Base-by-base conservation (phyloP, 2,329 filamentous ascomycete genomes). In the Penicillium sclerotiorum region DNA sequence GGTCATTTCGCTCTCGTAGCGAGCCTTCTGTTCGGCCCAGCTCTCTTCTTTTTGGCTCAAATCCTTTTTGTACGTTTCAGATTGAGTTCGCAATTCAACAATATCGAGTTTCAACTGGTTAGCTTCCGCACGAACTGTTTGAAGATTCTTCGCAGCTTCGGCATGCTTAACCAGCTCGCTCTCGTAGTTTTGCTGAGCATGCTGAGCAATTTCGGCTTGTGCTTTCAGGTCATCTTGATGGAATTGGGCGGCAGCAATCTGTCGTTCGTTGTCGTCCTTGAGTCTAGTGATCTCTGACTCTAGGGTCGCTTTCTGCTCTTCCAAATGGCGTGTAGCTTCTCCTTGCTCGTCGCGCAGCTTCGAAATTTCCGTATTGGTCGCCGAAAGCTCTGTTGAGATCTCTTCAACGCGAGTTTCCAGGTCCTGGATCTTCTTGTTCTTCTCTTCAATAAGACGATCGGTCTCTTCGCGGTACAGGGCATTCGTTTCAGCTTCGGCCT, bases 181-280 rank as follows among this genome's bases (percentile, higher is more conserved):
- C 70, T 99, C 95, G 66, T 99, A 99, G 60, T 94, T 92, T 66
- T 95, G 88, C 68, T 99, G 94, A 3, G 94, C 91, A 69, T 90
- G 89, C 45, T 90, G 86, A 2, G 94, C 91, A 63, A 99, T 97
- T 37, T 95, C 89, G 22, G 93, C 92, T 70, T 99, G 94, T 0
- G 90, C 87, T 54, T 94, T 92, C 35, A 97, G 83, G 62, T 97
- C 92, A 62, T 95, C 88, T 66, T 95, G 90, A 66, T 96, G 89
- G 66, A 88, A 90, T 58, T 89, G 86, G 25, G 90, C 86, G 42
- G 91, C 87, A 53, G 90, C 88, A 52, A 85, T 80, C 67, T 93
- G 87, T 45, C 88, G 84, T 58, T 91, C 88, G 50, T 88, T 87
- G 59, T 95, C 88, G 40, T 95, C 90, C 68, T 89, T 94, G 22